A percentile compares a stretch with the other conserved stretches of the same genome.
These are phyloP conservation scores for Colletotrichum orbiculare DNA, from an alignment of 2,329 filamentous ascomycete genomes.

Conservation along the genomic window DNA sequence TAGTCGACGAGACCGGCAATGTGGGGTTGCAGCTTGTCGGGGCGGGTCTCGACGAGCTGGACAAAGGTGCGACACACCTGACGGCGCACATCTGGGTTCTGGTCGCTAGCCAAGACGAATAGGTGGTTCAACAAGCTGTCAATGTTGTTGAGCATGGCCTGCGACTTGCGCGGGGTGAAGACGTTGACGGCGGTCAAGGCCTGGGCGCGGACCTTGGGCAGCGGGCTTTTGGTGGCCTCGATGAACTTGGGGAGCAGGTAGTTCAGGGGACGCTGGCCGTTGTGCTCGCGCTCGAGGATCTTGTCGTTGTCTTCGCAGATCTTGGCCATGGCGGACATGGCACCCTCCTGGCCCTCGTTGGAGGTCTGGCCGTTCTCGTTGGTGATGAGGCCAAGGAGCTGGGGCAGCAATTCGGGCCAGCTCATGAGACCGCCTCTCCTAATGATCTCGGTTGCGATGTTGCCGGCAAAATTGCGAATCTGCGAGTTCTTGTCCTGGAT, in stretches of 20 bases:
- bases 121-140: conserved; percentile 85
- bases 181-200: conserved; percentile 90
- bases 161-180: conserved; percentile 86
- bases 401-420: conserved; percentile 91
- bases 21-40: conserved; percentile 90
- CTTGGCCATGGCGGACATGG: conserved; percentile 92
- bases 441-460: conserved; percentile 93
- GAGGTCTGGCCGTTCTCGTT: conserved; percentile 77
- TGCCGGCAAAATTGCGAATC: conserved; percentile 90
- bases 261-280: conserved; percentile 87
- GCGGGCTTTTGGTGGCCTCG: conserved; percentile 81
- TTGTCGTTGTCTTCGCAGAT: conserved; percentile 97
- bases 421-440: conserved; percentile 84
- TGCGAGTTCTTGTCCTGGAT: conserved; percentile 84
- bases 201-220: conserved; percentile 81
- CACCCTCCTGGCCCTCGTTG: conserved; percentile 85
- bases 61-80: conserved; percentile 96
- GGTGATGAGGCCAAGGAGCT: conserved; percentile 81
- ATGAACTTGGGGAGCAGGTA: conserved; percentile 92
- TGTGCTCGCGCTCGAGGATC: conserved; percentile 86
- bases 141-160: conserved; percentile 83
- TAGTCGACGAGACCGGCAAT: conserved; percentile 91
- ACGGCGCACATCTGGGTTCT: conserved; percentile 83
- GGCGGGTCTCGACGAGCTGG: conserved; percentile 88
- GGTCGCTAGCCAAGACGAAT: conserved; percentile 83